Conservation (phyloP, 2,329 filamentous ascomycete genomes). For the Bretziella fagacearum region DNA sequence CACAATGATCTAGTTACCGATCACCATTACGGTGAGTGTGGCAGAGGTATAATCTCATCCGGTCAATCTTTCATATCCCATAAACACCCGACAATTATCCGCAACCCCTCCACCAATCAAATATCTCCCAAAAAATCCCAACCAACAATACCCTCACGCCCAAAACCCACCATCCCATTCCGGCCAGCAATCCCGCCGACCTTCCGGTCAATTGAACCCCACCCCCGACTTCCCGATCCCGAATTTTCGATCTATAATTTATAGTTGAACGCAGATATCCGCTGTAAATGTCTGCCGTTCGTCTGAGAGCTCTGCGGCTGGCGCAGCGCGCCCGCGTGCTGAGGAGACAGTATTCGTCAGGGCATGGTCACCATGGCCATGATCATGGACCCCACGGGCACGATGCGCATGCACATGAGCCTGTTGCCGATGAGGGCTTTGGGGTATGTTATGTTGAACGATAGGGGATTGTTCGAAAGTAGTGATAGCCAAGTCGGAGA, state of each 20-base stretch:
- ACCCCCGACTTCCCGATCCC: not conserved
- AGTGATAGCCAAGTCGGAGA: too few relatives aligned
- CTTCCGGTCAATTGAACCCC: too few relatives aligned
- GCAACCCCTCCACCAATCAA: not conserved
- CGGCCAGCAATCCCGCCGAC: not conserved
- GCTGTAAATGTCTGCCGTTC: slow-evolving; percentile 20
- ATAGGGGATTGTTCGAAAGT: too few relatives aligned
- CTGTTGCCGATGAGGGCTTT: slow-evolving; percentile 33
- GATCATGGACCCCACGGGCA: slow-evolving; percentile 27
- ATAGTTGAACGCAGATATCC: not conserved
- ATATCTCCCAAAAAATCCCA: not conserved
- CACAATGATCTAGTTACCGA: too few relatives aligned
- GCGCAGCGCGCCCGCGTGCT: slow-evolving; percentile 21
- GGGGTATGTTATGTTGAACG: slow-evolving; percentile 33
- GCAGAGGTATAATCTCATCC: too few relatives aligned
- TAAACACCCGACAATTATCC: slow-evolving; percentile 3
- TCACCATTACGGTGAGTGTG: too few relatives aligned
- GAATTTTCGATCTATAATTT: not conserved
- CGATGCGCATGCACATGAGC: slow-evolving; percentile 27
- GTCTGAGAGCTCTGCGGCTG: slow-evolving; percentile 27
- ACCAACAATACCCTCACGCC: too few relatives aligned
- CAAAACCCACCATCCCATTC: not conserved
- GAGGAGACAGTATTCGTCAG: slow-evolving; percentile 34
- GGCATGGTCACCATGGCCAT: slow-evolving; percentile 26
- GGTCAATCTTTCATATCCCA: too few relatives aligned